Conservation (phyloP, 2,329 filamentous ascomycete species). For the Chalara sp. region DNA sequence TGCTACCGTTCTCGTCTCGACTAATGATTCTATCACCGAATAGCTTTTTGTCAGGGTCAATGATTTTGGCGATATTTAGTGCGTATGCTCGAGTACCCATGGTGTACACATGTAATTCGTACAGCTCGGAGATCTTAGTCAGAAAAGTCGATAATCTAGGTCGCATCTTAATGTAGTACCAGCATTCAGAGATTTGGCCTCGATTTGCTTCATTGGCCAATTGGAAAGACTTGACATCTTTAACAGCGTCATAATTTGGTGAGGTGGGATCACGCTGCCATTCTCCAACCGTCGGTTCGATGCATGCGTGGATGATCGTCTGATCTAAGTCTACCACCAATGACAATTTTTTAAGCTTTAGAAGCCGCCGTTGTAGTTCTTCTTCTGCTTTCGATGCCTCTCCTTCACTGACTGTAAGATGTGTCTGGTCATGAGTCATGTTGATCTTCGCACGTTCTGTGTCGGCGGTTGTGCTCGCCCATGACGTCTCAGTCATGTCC, state of each 20-base stretch:
- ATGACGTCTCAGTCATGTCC: conserved; percentile 89
- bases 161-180: conserved; percentile 97
- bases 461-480: conserved; percentile 73
- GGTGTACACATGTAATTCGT: conserved; percentile 96
- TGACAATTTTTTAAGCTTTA: conserved; percentile 77
- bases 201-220: conserved; percentile 77
- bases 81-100: conserved; percentile 99
- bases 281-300: conserved; percentile 91
- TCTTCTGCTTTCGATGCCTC: conserved; percentile 80
- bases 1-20: conserved; percentile 91
- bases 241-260: conserved; percentile 85
- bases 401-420: conserved; percentile 74
- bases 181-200: conserved; percentile 64
- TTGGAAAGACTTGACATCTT: conserved; percentile 83
- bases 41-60: conserved; percentile 81
- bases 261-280: conserved; percentile 87
- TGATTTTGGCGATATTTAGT: conserved; percentile 81
- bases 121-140: conserved; percentile 67
- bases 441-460: conserved; percentile 85
- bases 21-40: conserved; percentile 95
- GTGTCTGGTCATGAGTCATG: conserved; percentile 88
- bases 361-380: conserved; percentile 75
- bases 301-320: conserved; percentile 96
- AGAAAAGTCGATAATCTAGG: conserved; percentile 81
- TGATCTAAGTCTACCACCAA: conserved; percentile 96